phyloP scores from a whole-genome alignment of 2,329 filamentous ascomycete genomes.

The Aspergillus piperis region DNA sequence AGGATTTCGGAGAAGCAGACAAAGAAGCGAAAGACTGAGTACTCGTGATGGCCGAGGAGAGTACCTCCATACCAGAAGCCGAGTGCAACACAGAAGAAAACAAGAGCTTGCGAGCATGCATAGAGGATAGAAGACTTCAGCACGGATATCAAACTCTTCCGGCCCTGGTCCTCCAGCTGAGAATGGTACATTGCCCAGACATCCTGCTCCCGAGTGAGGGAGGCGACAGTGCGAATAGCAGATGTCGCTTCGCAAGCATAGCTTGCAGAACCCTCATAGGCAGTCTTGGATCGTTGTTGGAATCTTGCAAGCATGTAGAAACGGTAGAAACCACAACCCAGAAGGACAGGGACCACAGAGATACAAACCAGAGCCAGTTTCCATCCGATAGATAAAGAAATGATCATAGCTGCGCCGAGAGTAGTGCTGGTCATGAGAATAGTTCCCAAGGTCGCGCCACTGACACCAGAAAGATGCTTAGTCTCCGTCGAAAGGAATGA shows the following conservation, averaged over 20 bases:
- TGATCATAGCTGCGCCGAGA: constrained; percentile 68
- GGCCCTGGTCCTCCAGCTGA: constrained; percentile 67
- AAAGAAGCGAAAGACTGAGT: constrained; percentile 85
- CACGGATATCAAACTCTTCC: constrained; percentile 69
- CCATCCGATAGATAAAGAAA: constrained; percentile 79
- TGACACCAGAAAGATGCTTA: constrained; percentile 83
- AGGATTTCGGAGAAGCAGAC: constrained; percentile 84
- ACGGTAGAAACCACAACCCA: constrained; percentile 81
- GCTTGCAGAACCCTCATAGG: constrained; percentile 77
- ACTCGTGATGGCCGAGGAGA: constrained; percentile 70
- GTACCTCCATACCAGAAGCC: constrained; percentile 92
- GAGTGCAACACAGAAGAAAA: constrained; percentile 80
- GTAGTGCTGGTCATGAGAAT: constrained; percentile 80
- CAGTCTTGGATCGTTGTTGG: constrained; percentile 73
- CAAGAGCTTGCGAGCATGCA: constrained; percentile 78
- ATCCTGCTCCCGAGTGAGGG: constrained; percentile 81
- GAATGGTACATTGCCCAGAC: constrained; percentile 71
- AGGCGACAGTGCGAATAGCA: constrained; percentile 89
- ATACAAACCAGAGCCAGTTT: constrained; percentile 83
- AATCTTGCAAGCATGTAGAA: constrained; percentile 83
- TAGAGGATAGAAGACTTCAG: constrained; percentile 77
- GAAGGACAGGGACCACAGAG: constrained; percentile 72
- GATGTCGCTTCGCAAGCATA: constrained; percentile 93
- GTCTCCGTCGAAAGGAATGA: constrained; percentile 88
- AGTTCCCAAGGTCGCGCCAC: constrained; percentile 83